Conservation (phyloP, 2,329 filamentous ascomycete genomes). For the Teratosphaeria zuluensis region DNA sequence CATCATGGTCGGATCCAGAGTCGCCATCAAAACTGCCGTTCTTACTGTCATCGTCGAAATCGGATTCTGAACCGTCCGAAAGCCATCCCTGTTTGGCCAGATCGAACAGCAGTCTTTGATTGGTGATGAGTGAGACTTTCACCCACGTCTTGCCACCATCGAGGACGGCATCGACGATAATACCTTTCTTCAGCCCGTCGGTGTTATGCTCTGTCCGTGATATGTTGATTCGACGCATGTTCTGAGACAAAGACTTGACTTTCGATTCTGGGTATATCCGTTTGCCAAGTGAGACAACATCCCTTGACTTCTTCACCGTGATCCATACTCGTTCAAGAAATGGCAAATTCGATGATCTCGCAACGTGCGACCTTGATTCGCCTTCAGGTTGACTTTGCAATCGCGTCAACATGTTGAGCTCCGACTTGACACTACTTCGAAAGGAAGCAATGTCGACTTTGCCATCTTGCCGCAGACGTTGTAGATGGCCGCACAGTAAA, state of each 20-base stretch:
- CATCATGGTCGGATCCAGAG: conserved; percentile 33
- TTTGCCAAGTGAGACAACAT: conserved; percentile 49
- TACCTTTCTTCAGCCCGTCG: conserved; percentile 7
- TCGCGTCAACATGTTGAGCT: conserved; percentile 23
- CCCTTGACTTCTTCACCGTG: conserved; percentile 47
- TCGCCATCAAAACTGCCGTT: conserved; percentile 28
- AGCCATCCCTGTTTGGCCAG: conserved; percentile 60
- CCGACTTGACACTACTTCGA: conserved; percentile 25
- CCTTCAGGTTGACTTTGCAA: conserved; percentile 16
- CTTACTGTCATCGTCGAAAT: conserved; percentile 29
- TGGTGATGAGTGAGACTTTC: conserved; percentile 57
- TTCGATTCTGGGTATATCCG: conserved; percentile 45
- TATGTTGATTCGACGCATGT: conserved; percentile 14
- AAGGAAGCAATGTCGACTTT: conserved; percentile 27
- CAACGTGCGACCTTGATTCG: conserved; percentile 37
- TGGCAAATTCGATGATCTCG: conserved; percentile 56
- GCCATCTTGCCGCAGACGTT: conserved; percentile 26
- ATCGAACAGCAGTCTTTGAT: conserved; percentile 56
- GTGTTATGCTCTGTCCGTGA: conserved; percentile 15
- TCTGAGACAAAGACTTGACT: conserved; percentile 13
- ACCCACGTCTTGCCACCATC: conserved; percentile 56
- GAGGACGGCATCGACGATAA: conserved; percentile 54
- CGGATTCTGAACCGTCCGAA: conserved; percentile 34
- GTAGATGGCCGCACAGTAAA: conserved; percentile 27
- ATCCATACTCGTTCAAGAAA: conserved; percentile 57